Percentiles rank a stretch among this genome's conserved stretches.
These are phyloP conservation scores for Candida albicans DNA, from an alignment of 1,139 yeast genomes.

Conservation along the genomic window DNA sequence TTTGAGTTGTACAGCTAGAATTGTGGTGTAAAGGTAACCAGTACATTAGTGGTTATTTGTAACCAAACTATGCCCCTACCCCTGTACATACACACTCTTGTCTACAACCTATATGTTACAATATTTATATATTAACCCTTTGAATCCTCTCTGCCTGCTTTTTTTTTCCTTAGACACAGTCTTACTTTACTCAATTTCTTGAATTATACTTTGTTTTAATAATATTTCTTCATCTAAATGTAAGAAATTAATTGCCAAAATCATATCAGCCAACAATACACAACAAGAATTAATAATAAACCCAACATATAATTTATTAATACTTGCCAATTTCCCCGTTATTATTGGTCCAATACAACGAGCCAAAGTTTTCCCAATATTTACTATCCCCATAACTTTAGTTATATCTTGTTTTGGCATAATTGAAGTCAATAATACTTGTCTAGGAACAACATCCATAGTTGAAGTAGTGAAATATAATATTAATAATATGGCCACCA, in stretches of 20 bases:
- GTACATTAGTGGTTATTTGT: too few species aligned
- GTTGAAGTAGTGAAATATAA: slow-evolving; percentile 59
- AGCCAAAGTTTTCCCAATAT: slow-evolving; percentile 82
- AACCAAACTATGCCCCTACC: too few species aligned
- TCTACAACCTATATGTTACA: too few species aligned
- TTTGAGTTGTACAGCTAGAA: too few species aligned
- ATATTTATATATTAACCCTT: too few species aligned
- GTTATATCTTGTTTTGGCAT: slow-evolving; percentile 66
- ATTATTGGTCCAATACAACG: slow-evolving; percentile 78
- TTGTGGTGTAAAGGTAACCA: too few species aligned
- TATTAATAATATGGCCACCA: slow-evolving; percentile 53
- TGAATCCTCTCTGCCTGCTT: too few species aligned
- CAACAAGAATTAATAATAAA: slow-evolving; percentile 65
- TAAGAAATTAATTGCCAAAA: slow-evolving; percentile 42
- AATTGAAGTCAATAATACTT: slow-evolving; percentile 68
- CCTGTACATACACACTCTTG: too few species aligned
- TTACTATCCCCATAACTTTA: slow-evolving; percentile 79
- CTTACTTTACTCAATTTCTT: neutral
- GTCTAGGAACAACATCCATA: slow-evolving; percentile 93
- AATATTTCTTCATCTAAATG: slow-evolving; percentile 39
- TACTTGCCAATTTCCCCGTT: slow-evolving; percentile 70
- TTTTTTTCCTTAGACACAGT: too few species aligned
- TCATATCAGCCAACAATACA: slow-evolving; percentile 44
- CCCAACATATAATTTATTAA: slow-evolving; percentile 51
- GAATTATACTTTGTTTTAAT: slow-evolving; percentile 22